Conservation (phyloP, 2,329 filamentous ascomycete genomes). For the Claviceps pusilla region DNA sequence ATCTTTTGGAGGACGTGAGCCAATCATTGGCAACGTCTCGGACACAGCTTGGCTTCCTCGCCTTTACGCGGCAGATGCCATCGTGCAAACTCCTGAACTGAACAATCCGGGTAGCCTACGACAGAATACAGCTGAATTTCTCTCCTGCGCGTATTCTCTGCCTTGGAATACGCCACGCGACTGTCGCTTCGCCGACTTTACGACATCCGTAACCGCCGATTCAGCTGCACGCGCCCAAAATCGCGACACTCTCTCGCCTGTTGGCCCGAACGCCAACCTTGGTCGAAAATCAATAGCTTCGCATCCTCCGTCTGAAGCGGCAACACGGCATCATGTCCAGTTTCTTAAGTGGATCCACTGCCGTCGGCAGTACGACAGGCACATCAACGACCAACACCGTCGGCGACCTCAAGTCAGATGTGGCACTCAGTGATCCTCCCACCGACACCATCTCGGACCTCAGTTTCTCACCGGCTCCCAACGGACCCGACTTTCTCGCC, state of each 20-base stretch:
- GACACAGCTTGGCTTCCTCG: background rate
- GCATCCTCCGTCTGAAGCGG: background rate
- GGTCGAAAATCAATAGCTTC: background rate
- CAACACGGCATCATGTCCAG: slow-evolving; percentile 40
- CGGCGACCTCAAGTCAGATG: slow-evolving; percentile 82
- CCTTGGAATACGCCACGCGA: background rate
- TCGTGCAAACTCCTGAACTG: too few species aligned
- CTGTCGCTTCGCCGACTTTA: background rate
- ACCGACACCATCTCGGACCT: slow-evolving; percentile 84
- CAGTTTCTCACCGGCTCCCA: slow-evolving; percentile 54
- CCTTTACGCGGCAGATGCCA: too few species aligned
- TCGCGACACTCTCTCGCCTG: background rate
- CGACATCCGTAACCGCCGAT: background rate
- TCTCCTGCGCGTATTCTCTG: background rate
- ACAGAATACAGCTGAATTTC: background rate
- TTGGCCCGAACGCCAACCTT: background rate
- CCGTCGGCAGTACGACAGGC: slow-evolving; percentile 25
- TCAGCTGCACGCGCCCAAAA: background rate
- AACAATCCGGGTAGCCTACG: too few species aligned
- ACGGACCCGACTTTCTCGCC: slow-evolving; percentile 58
- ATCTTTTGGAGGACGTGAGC: background rate
- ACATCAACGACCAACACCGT: slow-evolving; percentile 53
- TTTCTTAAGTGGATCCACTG: slow-evolving; percentile 33
- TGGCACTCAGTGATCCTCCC: slow-evolving; percentile 62
- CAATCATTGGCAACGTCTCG: background rate